phyloP scores from a whole-genome alignment of 345 rosid species.

The Durio zibethinus region DNA sequence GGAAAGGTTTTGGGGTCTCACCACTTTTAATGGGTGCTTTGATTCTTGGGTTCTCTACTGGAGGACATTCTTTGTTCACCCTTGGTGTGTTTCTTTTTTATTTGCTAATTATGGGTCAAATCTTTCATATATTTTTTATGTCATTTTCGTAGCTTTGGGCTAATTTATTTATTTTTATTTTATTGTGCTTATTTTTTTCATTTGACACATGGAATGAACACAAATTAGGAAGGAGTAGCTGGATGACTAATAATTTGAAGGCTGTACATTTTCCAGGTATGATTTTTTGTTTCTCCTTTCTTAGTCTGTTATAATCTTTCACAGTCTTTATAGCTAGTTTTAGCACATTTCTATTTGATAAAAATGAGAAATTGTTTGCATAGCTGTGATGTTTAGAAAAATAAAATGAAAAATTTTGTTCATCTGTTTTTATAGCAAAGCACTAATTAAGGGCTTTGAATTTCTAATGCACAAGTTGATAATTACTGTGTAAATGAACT shows the following conservation, averaged over 20 bases:
- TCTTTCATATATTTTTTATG: not conserved
- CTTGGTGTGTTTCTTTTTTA: slow-evolving; percentile 33
- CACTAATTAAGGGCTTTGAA: not conserved
- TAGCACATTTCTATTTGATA: not conserved
- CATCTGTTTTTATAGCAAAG: not conserved
- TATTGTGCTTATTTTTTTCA: not conserved
- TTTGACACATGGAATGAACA: slow-evolving; percentile 17
- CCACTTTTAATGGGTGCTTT: slow-evolving; percentile 52
- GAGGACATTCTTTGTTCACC: slow-evolving; percentile 24
- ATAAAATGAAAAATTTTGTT: not conserved
- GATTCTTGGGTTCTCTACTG: slow-evolving; percentile 31
- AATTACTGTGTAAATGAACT: not conserved
- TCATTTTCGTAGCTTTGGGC: not conserved
- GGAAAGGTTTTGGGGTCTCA: not conserved
- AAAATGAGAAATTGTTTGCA: not conserved
- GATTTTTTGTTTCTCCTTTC: not conserved
- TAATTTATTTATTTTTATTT: not conserved
- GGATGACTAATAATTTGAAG: slow-evolving; percentile 32
- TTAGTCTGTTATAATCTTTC: not conserved
- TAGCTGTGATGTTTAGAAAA: not conserved
- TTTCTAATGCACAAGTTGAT: not conserved
- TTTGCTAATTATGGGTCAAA: not conserved
- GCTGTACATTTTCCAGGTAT: slow-evolving; percentile 25
- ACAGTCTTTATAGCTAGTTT: not conserved
- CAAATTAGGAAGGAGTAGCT: slow-evolving; percentile 28